Base-by-base conservation (phyloP, 2,329 filamentous ascomycete species). In the Monascus ruber region DNA sequence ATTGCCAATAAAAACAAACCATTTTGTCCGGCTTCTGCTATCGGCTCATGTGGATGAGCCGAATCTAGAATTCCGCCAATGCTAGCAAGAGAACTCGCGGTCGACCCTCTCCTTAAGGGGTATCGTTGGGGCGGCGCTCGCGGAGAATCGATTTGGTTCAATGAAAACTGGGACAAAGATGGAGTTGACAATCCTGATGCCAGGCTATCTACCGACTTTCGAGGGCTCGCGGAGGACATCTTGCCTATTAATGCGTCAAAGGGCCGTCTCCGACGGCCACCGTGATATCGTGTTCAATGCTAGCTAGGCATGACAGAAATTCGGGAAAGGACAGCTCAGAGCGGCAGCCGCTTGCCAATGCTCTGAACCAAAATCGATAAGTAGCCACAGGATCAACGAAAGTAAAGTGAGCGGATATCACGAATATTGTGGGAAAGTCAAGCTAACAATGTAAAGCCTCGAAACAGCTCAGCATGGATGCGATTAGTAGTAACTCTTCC, bases 61-160 rank as follows among this genome's bases (percentile, higher is more conserved):
- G 76, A 79, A 56, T 94, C 86, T 43, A 94, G 68, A 29, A 77
- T 74, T n/a, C 86, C 86, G 44, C 87, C 87, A 57, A 94, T 79
- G 27, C 88, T 95, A 56, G 81, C 79, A 50, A 89, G 77, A 24
- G 89, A 95, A 69, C 87, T 94, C 34, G 88, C 81, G 25, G 80
- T 84, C 39, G 91, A 96, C 45, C 79, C 83, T 62, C 87, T 76
- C 56, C 88, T 63, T 47, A 62, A 55, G 44, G 57, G 56, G 47
- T 52, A 53, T 39, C 60, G 51, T 31, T 62, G 58, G 34, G 59
- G 50, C 36, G 56, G 50, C 6, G 53, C 46, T 9, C 58, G 58
- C 31, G 57, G 56, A 24, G 56, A 62, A 36, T 65, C 62, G 34
- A 62, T 44, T 43, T 60, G 59, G n/a, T 43, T 49, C 26, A 54